Evolutionary conservation across 345 rosid species (phyloP).

Genomic region (Eucalyptus regnans): DNA sequence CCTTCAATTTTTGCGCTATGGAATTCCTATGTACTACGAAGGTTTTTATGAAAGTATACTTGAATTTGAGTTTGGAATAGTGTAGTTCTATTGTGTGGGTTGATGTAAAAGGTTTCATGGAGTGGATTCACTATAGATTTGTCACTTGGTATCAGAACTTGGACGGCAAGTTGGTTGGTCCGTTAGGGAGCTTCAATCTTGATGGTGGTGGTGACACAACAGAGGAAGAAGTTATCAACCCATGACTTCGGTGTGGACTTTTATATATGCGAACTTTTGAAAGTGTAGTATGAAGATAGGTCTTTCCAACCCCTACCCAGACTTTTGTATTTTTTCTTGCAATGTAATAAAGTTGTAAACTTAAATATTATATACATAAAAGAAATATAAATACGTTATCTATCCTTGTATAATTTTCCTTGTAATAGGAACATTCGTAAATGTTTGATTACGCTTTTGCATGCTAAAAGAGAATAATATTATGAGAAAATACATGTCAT

Average conservation of each 20-base stretch:
- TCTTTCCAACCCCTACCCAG: not conserved
- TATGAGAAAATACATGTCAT: not conserved
- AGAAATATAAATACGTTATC: no score
- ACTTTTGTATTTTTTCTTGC: no score
- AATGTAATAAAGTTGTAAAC: not conserved
- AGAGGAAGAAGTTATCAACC: accelerated
- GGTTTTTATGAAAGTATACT: no score
- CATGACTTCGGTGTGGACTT: not conserved
- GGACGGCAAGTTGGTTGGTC: not conserved
- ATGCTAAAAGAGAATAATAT: no score
- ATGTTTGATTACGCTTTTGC: no score
- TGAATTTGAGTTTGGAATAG: no score
- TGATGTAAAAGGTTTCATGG: not conserved
- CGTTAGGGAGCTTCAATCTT: not conserved
- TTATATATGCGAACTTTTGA: no score
- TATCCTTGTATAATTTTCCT: no score
- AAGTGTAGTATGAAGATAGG: not conserved
- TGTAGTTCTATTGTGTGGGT: no score
- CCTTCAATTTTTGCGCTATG: accelerated
- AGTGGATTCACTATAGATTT: not conserved
- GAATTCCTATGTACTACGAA: no score
- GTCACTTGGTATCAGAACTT: accelerated
- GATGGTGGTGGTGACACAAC: accelerated
- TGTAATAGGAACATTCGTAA: accelerated
- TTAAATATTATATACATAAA: no score